Conservation (phyloP, 345 rosid genomes). For the Geranium rotundifolium region DNA sequence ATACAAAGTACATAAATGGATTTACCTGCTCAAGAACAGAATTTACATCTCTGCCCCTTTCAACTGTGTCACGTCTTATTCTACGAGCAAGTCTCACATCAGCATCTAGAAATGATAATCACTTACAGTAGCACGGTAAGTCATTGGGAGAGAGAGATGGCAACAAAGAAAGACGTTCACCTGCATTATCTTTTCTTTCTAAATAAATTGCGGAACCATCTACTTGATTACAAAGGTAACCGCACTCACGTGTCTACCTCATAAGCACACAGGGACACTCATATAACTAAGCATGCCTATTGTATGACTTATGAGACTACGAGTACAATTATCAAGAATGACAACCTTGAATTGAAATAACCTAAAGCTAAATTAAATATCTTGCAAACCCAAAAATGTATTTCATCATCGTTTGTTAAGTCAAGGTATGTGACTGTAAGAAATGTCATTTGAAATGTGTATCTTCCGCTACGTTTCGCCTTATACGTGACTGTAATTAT, state of each 20-base stretch:
- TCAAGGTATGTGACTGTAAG: neutral
- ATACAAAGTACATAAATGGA: neutral
- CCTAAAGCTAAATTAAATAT: neutral
- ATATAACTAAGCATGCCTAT: neutral
- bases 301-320: neutral
- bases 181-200: neutral
- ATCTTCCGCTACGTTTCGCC: neutral
- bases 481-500: too few species aligned
- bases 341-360: neutral
- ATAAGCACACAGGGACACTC: neutral
- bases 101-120: constrained; percentile 57
- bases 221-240: neutral
- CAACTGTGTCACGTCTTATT: constrained; percentile 92
- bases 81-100: constrained; percentile 99
- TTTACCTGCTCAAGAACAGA: constrained; percentile 98
- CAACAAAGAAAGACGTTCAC: neutral
- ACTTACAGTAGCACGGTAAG: neutral
- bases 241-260: neutral
- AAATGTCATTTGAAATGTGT: neutral
- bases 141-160: neutral
- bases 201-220: neutral
- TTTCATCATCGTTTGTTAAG: neutral
- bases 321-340: neutral
- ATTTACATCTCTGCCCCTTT: constrained; percentile 87
- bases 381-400: neutral